Base-by-base conservation (phyloP, 768 basidiomycete species). In the Lactarius trivialis region DNA sequence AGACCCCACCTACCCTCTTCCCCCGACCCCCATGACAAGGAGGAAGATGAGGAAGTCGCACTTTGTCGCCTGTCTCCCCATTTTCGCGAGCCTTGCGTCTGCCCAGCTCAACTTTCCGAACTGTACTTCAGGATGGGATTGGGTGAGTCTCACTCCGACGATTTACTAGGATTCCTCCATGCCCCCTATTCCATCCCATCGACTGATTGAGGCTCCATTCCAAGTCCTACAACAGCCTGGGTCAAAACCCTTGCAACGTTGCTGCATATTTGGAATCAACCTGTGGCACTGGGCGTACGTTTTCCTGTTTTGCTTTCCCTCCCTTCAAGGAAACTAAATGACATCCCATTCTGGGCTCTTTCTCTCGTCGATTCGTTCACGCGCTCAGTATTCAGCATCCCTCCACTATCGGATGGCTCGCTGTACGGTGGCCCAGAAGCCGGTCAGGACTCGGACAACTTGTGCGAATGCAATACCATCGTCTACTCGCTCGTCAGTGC, bases 241-340 rank as follows among this genome's bases (percentile, higher is more conserved):
- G 7, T 41, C 60, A 61, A 51, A 61, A 43, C 37, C 55, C 60
- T 19, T 61, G 60, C 60, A 24, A 21, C 5, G 37, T 61, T 26
- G 55, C 55, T 17, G 49, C 49, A 28, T 56, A 39, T 49, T 36
- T 61, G 17, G 55, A 56, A 9, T 19, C 48, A 5, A 19, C 36
- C 2, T 61, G 60, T 26, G 26, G 32, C 11, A 37, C 30, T 14
- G 60, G 55, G 0, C 48, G 60, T 61, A 32, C 32, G 60, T 61
- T n/a, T 28, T 32, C 34, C 2, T 11, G 12, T 28, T 24, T 4
- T 15, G 9, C 21, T 26, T 39, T 12, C 39, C 39, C 37, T 4
- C 11, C 32, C 24, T 15, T 1, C 17, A 14, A 3, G 30, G 2
- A 30, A 19, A 17, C 8, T 33, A 21, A 17, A 24, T 58, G 21